Base-by-base conservation (phyloP, 2,329 filamentous ascomycete genomes). In the Orbilia ellipsospora region DNA sequence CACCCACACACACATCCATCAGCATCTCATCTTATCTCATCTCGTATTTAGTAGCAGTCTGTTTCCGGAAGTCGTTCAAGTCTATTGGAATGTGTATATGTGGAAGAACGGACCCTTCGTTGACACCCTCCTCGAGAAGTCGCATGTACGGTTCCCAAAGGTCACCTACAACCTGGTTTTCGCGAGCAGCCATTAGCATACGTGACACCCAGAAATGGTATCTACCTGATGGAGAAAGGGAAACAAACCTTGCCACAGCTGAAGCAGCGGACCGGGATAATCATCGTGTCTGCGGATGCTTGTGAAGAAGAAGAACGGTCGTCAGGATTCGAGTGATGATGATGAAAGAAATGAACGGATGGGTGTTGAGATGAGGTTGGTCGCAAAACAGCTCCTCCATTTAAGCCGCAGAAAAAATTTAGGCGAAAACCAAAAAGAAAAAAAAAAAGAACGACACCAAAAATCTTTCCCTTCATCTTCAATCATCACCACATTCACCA, bases 201-300 rank as follows among this genome's bases (percentile, higher is more conserved):
- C 65, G 77, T 55, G 31, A 31, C 10, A 18, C 40, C 16, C 73
- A 28, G 56, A 42, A 56, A 70, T 56, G 13, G 2, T n/a, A 52
- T 52, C 18, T 5, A 12, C 40, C 16, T 55, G 57, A 10, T 55
- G 40, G 61, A 44, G n/a, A 59, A 28, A 61, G 63, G n/a, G 52
- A 44, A 12, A 79, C 84, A 74, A 84, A 97, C 95, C 92, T 99
- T 99, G 83, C 95, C 95, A 84, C 95, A 99, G 72, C 95, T 98
- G 85, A 99, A 99, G 85, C 95, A 99, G 80, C 95, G 93, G 79
- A 99, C 92, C 1, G 95, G 95, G 80, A 99, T 98, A 84, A 99
- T 99, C 95, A 99, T 99, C 69, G 63, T 74, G 69, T 67, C 16
- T 62, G 57, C 40, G 55, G 56, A 26, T 62, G 54, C 18, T 55